Evolutionary conservation across 352 stramenopile species (phyloP).

Genomic region (Phytophthora parvispora): DNA sequence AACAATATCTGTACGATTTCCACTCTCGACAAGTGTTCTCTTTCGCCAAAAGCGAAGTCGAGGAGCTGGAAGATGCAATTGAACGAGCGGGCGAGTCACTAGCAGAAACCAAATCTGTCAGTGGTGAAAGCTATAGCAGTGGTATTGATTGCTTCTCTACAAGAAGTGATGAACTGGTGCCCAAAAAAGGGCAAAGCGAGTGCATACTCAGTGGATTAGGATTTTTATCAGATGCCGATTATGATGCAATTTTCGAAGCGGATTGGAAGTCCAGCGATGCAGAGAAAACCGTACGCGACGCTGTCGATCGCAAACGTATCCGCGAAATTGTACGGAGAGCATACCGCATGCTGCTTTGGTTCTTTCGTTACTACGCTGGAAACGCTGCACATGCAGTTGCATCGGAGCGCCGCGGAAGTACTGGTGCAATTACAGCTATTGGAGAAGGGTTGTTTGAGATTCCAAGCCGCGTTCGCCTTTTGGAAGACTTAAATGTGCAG

Average conservation of each 20-base stretch:
- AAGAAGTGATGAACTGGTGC: not conserved
- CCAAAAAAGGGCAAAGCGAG: constrained; percentile 13
- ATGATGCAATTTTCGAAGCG: constrained; percentile 57
- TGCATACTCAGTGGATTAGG: constrained; percentile 44
- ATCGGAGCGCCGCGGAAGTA: constrained; percentile 8
- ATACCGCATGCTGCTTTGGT: constrained; percentile 73
- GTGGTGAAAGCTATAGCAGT: not conserved
- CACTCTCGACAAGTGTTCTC: constrained; percentile 72
- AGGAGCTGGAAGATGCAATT: constrained; percentile 11
- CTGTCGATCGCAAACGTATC: constrained; percentile 74
- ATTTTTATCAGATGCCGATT: constrained; percentile 36
- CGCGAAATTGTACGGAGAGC: constrained; percentile 41
- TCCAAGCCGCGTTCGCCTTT: constrained; percentile 52
- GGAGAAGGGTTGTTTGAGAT: constrained; percentile 55
- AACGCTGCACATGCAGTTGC: constrained; percentile 19
- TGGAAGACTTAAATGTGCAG: constrained; percentile 72
- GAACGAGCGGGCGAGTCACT: not conserved
- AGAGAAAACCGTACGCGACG: constrained; percentile 67
- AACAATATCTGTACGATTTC: constrained; percentile 70
- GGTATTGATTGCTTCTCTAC: not conserved
- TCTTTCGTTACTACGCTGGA: constrained; percentile 70
- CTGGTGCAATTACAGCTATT: constrained; percentile 4
- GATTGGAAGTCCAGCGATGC: constrained; percentile 66
- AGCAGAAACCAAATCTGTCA: not conserved
- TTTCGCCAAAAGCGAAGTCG: constrained; percentile 27